Conservation (phyloP, 805 yeast genomes). For the Nakazawaea populi region DNA sequence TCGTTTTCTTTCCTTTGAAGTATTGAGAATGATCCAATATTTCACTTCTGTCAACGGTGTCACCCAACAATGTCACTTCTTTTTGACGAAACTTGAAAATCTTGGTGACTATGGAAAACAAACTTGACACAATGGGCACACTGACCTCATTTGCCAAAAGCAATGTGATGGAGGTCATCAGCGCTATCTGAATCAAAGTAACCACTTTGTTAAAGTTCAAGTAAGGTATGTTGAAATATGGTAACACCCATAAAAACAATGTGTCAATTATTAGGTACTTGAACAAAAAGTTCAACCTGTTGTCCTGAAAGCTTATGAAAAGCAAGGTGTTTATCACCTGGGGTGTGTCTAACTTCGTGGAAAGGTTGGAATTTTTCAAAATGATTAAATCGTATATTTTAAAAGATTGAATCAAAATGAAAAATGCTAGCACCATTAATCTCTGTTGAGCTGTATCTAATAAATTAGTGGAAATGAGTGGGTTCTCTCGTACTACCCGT, state of each 20-base stretch:
- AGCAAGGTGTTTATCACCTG: slow-evolving; percentile 4
- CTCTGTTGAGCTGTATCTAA: slow-evolving; percentile 78
- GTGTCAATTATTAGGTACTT: slow-evolving; percentile 76
- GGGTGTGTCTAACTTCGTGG: slow-evolving; percentile 17
- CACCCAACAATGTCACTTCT: slow-evolving; percentile 26
- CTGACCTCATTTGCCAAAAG: slow-evolving; percentile 46
- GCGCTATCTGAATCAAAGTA: slow-evolving; percentile 41
- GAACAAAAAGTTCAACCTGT: slow-evolving; percentile 53
- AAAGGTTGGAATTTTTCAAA: slow-evolving; percentile 38
- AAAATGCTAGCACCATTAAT: slow-evolving; percentile 55
- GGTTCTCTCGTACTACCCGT: slow-evolving; percentile 11
- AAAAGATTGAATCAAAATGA: slow-evolving; percentile 77
- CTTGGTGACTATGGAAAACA: slow-evolving; percentile 13
- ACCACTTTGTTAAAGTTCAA: slow-evolving; percentile 57
- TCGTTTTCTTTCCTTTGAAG: slow-evolving; percentile 80
- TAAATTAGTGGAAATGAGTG: slow-evolving; percentile 58
- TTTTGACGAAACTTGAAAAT: slow-evolving; percentile 18
- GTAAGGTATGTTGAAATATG: slow-evolving; percentile 71
- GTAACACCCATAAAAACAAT: slow-evolving; percentile 60
- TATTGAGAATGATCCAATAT: slow-evolving; percentile 49
- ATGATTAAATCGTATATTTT: slow-evolving; percentile 68
- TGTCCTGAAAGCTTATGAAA: slow-evolving; percentile 31
- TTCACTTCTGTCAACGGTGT: slow-evolving; percentile 27
- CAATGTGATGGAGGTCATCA: slow-evolving; percentile 45
- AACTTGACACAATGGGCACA: slow-evolving; percentile 33